Evolutionary conservation across 2,329 filamentous ascomycete genomes (phyloP), one percentile per base, ranked within the genome.

Genomic region (Capronia coronata): DNA sequence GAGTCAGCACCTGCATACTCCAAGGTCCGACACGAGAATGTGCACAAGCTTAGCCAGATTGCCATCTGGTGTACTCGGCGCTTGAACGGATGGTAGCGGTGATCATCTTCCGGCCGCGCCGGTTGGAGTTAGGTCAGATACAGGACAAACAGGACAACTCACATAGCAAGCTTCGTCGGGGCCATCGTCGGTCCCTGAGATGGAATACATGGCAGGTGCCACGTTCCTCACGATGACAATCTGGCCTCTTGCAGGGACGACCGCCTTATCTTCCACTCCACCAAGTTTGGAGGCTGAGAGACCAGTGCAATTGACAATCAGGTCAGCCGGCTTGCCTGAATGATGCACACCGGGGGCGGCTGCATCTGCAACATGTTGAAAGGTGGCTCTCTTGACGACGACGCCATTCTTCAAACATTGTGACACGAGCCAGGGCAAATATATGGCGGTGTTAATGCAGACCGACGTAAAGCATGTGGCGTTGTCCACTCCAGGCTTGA

Each of bases 361-460:
- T 0, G 86, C 87, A 35, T 94, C 84, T 0, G 74, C 68, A 51
- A 97, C 78, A 65, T 96, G 86, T n/a, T 70, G 68, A 40, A 90
- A 68, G 1, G 76, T 65, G 2, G 70, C 79, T 16, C 87, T 78
- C 60, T 79, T 77, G 61, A 91, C 71, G 1, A 80, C 72, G 5
- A 86, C 84, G 22, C 87, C 86, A 49, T 81, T 79, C 59, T 80
- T 81, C 22, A 86, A 75, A 65, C 87, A 94, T 69, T 93, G 83
- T 0, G 86, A 85, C 0, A 86, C 73, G 0, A 97, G 81, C 80
- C 86, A 96, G 2, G 87, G 81, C 1, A 96, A 79, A 68, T 96
- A 97, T 50, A 96, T 70, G 35, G 86, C 80, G 0, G 87, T 87
- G 70, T 97, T 96, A 66, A 96, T 91, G 69, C 90, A 96, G 34